Evolutionary conservation across 73 alveolate species (phyloP), one percentile per base, ranked within the genome.

Genomic region (Tetrahymena malaccensis): DNA sequence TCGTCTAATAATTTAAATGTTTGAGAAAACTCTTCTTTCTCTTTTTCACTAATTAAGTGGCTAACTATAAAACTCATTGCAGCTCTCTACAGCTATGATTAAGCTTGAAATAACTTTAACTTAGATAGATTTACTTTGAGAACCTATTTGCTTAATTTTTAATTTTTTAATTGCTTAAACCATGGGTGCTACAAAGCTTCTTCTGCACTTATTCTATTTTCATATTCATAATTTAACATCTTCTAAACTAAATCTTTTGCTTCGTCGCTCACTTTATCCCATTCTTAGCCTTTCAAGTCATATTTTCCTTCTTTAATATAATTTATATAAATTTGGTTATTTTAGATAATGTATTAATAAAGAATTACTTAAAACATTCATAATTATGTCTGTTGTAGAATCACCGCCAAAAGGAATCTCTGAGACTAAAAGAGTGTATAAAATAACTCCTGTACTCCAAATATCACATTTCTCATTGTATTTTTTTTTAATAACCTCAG

Each of bases 171-270:
- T 38, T 55, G 93, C 93, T 94, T 97, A 38, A 98, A 94, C 98
- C 99, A 98, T n/a, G 96, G 96, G 93, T 98, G 99, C 33, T 97
- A 43, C 33, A 97, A 95, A 55, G 99, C 99, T 94, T 97, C 97
- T 37, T 85, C 96, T 34, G 99, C 98, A 58, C 98, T 94, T 25
- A 95, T 96, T 84, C 99, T 84, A 57, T 94, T 94, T 85, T 96
- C 98, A 22, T 55, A 58, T 35, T 93, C 95, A 16, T 38, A 38
- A 35, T 15, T 3, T 15, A 93, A 34, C 83, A 93, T 34, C 33
- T 35, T 25, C 40, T 93, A 35, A 33, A 93, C 84, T 37, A 93
- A 93, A 93, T 38, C 85, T 55, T 44, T 43, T 35, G 96, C 96
- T 13, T 94, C 95, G 70, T 21, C 34, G 16, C 93, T 43, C 16